Percentiles rank a stretch among this genome's conserved stretches.
Evolutionary conservation across 2,329 filamentous ascomycete species (phyloP).

Genomic region (Trichophyton rubrum): DNA sequence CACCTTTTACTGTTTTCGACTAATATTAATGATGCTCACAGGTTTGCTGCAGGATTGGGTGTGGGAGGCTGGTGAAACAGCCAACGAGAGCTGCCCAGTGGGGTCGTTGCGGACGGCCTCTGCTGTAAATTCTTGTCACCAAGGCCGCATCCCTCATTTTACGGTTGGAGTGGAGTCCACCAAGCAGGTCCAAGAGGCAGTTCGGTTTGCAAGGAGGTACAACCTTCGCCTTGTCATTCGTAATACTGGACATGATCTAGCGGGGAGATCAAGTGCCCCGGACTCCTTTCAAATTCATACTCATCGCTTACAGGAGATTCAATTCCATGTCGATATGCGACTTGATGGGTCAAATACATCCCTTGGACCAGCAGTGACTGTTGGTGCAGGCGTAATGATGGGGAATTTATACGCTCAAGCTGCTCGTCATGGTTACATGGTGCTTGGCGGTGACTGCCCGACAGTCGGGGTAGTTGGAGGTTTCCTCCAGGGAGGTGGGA

Average conservation of each 20-base stretch:
- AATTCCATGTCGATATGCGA: constrained; percentile 18
- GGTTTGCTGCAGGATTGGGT: not conserved
- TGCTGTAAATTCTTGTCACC: constrained; percentile 3
- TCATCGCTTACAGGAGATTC: constrained; percentile 20
- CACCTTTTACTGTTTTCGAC: not conserved
- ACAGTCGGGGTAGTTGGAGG: constrained; percentile 42
- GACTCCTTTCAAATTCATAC: constrained; percentile 32
- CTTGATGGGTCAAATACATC: constrained; percentile 21
- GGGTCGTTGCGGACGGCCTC: not conserved
- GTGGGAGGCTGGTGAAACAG: not conserved
- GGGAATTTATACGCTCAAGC: constrained; percentile 42
- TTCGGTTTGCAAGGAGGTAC: constrained; percentile 18
- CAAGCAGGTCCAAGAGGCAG: constrained; percentile 16
- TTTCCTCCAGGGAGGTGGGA: constrained; percentile 39
- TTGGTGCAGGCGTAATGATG: constrained; percentile 43
- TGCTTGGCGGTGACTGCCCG: constrained; percentile 43
- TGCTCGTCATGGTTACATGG: constrained; percentile 33
- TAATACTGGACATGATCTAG: constrained; percentile 44
- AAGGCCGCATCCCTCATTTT: constrained; percentile 8
- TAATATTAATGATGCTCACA: not conserved
- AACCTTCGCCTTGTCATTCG: constrained; percentile 35
- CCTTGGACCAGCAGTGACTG: constrained; percentile 40
- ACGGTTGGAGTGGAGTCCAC: constrained; percentile 7
- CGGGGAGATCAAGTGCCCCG: constrained; percentile 49
- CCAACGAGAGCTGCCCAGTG: constrained; percentile 4